These are phyloP conservation scores for Fusarium setosum DNA, from an alignment of 2,329 filamentous ascomycete genomes.

Conservation along the genomic window DNA sequence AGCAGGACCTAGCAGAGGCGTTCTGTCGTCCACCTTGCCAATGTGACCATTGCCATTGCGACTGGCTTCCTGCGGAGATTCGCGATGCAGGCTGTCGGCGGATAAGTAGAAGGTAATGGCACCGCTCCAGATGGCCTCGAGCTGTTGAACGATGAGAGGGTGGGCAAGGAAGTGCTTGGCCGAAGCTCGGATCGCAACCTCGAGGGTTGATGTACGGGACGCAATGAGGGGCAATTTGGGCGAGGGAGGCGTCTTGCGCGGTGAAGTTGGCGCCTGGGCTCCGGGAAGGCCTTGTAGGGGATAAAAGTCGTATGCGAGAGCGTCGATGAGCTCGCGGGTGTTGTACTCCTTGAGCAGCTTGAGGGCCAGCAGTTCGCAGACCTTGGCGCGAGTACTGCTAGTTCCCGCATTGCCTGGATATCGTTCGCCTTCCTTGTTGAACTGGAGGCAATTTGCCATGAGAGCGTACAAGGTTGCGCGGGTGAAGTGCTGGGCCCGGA, in stretches of 20 bases:
- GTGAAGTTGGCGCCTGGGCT: slow-evolving; percentile 48
- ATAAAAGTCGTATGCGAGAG: slow-evolving; percentile 94
- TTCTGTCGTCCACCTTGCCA: slow-evolving; percentile 57
- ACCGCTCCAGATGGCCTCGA: slow-evolving; percentile 98
- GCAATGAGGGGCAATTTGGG: slow-evolving; percentile 65
- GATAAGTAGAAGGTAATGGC: slow-evolving; percentile 94
- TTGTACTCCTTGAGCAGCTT: slow-evolving; percentile 90
- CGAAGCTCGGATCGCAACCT: slow-evolving; percentile 92
- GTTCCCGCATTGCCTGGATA: slow-evolving; percentile 87
- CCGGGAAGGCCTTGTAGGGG: slow-evolving; percentile 83
- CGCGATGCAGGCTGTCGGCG: slow-evolving; percentile 85
- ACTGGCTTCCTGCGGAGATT: slow-evolving; percentile 41
- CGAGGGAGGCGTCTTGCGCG: slow-evolving; percentile 49
- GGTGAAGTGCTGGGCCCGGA: slow-evolving; percentile 84
- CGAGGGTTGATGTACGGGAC: slow-evolving; percentile 87
- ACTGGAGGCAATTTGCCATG: slow-evolving; percentile 94
- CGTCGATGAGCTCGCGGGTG: slow-evolving; percentile 91
- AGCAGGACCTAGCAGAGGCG: slow-evolving; percentile 60
- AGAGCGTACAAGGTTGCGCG: slow-evolving; percentile 89
- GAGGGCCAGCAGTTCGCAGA: slow-evolving; percentile 91
- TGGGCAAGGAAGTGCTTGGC: slow-evolving; percentile 94
- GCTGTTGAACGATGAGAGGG: slow-evolving; percentile 89
- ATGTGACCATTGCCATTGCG: slow-evolving; percentile 39
- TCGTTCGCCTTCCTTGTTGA: slow-evolving; percentile 85
- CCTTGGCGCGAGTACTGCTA: slow-evolving; percentile 84